Conservation (phyloP, 116 monocot species). For the Zostera marina region DNA sequence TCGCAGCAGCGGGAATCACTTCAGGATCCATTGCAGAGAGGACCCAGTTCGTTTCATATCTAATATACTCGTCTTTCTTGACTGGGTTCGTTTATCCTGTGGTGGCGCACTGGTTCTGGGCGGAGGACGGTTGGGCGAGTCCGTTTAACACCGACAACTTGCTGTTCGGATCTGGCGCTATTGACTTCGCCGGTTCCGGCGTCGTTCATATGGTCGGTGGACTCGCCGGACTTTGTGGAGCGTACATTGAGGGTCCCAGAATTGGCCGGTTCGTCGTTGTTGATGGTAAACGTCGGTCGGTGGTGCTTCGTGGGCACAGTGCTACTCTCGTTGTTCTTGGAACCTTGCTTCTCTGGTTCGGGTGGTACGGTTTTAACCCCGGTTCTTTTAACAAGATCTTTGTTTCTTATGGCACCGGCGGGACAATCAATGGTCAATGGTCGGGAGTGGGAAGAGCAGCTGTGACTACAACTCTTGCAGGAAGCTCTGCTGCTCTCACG, state of each 20-base stretch:
- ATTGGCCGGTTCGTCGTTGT: slow-evolving; percentile 56
- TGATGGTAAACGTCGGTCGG: slow-evolving; percentile 29
- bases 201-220: slow-evolving; percentile 84
- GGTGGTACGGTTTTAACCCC: slow-evolving; percentile 91
- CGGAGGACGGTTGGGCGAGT: slow-evolving; percentile 57
- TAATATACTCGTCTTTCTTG: slow-evolving; percentile 77
- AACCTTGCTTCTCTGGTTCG: slow-evolving; percentile 79
- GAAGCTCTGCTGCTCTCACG: slow-evolving; percentile 37
- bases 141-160: slow-evolving; percentile 15
- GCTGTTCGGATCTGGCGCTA: slow-evolving; percentile 54
- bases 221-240: slow-evolving; percentile 72
- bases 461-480: slow-evolving; percentile 50
- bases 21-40: slow-evolving; percentile 86
- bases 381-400: slow-evolving; percentile 65
- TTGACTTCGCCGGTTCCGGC: slow-evolving; percentile 75
- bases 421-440: slow-evolving; percentile 44
- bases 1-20: slow-evolving; percentile 81
- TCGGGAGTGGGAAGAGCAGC: slow-evolving; percentile 51
- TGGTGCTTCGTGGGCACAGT: slow-evolving; percentile 56
- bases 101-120: slow-evolving; percentile 83
- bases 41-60: slow-evolving; percentile 75
- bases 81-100: slow-evolving; percentile 82
- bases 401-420: slow-evolving; percentile 33
- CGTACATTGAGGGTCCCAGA: slow-evolving; percentile 71
- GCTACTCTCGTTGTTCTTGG: slow-evolving; percentile 77